Percentiles rank a stretch among this genome's conserved stretches.
Conservation (phyloP, 1,284 basidiomycete species). For the Tetrapyrgos nigripes region DNA sequence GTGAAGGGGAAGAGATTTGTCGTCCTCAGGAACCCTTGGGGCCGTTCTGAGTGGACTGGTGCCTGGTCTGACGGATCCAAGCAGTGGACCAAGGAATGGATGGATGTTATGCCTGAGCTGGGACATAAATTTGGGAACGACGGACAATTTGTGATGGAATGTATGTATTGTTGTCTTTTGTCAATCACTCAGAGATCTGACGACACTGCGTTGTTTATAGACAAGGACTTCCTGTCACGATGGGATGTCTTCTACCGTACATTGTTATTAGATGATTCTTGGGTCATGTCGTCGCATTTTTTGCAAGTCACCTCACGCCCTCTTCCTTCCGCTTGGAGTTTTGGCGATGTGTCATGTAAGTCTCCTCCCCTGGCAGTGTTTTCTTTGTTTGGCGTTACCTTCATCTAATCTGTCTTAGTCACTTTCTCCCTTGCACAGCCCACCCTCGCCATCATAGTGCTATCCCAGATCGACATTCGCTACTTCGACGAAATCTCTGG, state of each 20-base stretch:
- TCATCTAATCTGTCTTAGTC: slow-evolving; percentile 31
- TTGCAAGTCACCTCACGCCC: slow-evolving; percentile 44
- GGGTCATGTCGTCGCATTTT: slow-evolving; percentile 58
- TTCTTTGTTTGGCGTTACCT: not conserved
- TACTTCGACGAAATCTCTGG: slow-evolving; percentile 35
- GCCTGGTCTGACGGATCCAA: slow-evolving; percentile 59
- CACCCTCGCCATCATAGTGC: slow-evolving; percentile 30
- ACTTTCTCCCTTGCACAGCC: slow-evolving; percentile 30
- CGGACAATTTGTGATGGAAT: slow-evolving; percentile 64
- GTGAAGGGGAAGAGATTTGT: slow-evolving; percentile 55
- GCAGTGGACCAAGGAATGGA: slow-evolving; percentile 57
- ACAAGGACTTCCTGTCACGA: slow-evolving; percentile 1
- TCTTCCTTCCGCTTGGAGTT: slow-evolving; percentile 48
- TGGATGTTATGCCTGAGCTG: slow-evolving; percentile 43
- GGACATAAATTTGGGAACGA: slow-evolving; percentile 53
- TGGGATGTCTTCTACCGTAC: slow-evolving; percentile 2
- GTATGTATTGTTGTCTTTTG: slow-evolving; percentile 32
- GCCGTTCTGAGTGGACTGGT: slow-evolving; percentile 55
- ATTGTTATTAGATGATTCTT: slow-evolving; percentile 2
- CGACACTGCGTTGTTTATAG: not conserved
- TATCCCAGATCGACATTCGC: slow-evolving; percentile 30
- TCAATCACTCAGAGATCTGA: not conserved
- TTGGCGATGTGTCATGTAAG: slow-evolving; percentile 57
- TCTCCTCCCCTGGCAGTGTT: too few relatives aligned
- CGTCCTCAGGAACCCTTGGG: slow-evolving; percentile 62